Conservation (phyloP, 2,329 filamentous ascomycete genomes). For the Cladophialophora exuberans region DNA sequence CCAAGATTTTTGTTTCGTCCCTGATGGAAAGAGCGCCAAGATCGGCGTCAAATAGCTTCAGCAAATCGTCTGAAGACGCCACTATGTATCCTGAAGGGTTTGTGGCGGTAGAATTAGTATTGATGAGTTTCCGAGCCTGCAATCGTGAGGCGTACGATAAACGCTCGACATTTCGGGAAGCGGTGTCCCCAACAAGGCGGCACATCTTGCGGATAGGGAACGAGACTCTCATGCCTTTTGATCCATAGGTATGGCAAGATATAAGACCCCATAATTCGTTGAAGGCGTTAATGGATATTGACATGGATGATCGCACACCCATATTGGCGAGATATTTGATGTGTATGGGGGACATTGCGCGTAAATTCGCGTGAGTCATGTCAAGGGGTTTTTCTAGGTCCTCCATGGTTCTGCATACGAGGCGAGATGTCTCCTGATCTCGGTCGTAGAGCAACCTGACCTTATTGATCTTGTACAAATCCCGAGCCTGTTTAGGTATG, state of each 20-base stretch:
- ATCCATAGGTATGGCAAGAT: slow-evolving; percentile 80
- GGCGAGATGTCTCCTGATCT: slow-evolving; percentile 74
- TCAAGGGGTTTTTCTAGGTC: slow-evolving; percentile 77
- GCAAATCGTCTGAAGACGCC: slow-evolving; percentile 81
- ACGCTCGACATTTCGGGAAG: slow-evolving; percentile 83
- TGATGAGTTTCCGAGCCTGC: slow-evolving; percentile 85
- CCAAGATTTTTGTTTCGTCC: slow-evolving; percentile 87
- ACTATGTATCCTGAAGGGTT: slow-evolving; percentile 91
- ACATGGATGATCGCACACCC: slow-evolving; percentile 93
- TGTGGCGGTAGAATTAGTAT: slow-evolving; percentile 76
- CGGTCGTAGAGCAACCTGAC: slow-evolving; percentile 86
- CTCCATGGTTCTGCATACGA: slow-evolving; percentile 76
- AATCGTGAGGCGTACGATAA: slow-evolving; percentile 83
- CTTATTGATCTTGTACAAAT: slow-evolving; percentile 89
- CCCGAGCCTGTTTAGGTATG: slow-evolving; percentile 81
- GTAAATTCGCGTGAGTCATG: slow-evolving; percentile 80
- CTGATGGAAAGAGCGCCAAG: slow-evolving; percentile 82
- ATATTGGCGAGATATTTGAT: slow-evolving; percentile 86
- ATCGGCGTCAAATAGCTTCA: slow-evolving; percentile 84
- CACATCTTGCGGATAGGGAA: slow-evolving; percentile 95
- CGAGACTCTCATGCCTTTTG: slow-evolving; percentile 81
- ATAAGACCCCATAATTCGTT: slow-evolving; percentile 86
- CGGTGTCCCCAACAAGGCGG: slow-evolving; percentile 80
- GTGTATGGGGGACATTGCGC: slow-evolving; percentile 89
- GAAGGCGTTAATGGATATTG: slow-evolving; percentile 87